Conservation (phyloP, 1,284 basidiomycete genomes). For the Ceratobasidium sp. region DNA sequence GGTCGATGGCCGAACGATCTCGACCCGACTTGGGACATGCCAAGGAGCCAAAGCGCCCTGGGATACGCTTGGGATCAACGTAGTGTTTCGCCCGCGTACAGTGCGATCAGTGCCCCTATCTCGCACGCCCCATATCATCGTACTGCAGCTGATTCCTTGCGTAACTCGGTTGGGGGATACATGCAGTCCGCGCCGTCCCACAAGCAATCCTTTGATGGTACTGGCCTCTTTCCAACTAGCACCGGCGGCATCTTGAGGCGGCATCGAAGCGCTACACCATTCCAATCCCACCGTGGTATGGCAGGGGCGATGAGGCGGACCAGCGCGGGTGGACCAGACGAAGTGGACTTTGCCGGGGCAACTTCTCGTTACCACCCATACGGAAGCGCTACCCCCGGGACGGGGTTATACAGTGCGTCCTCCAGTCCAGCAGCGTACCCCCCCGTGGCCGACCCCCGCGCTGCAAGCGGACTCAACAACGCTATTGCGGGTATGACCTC, state of each 20-base stretch:
- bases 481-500: neutral
- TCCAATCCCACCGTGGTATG: conserved; percentile 34
- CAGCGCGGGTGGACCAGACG: conserved; percentile 31
- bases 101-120: conserved; percentile 32
- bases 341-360: conserved; percentile 26
- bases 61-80: conserved; percentile 42
- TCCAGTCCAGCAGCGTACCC: conserved; percentile 24
- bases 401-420: conserved; percentile 2
- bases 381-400: neutral
- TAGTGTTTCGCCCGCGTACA: conserved; percentile 37
- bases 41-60: conserved; percentile 34
- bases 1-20: conserved; percentile 22
- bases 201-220: conserved; percentile 33
- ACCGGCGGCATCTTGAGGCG: conserved; percentile 13
- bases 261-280: conserved; percentile 33
- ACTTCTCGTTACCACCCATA: conserved; percentile 40
- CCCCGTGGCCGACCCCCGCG: neutral
- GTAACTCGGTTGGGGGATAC: neutral
- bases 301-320: conserved; percentile 15
- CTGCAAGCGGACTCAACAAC: neutral
- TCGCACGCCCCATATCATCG: conserved; percentile 32
- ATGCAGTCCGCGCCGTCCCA: conserved; percentile 42
- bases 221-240: conserved; percentile 6
- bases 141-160: conserved; percentile 10
- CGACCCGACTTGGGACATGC: conserved; percentile 28